Conservation (phyloP, 257 asterid genomes). For the Solanum bulbocastanum region DNA sequence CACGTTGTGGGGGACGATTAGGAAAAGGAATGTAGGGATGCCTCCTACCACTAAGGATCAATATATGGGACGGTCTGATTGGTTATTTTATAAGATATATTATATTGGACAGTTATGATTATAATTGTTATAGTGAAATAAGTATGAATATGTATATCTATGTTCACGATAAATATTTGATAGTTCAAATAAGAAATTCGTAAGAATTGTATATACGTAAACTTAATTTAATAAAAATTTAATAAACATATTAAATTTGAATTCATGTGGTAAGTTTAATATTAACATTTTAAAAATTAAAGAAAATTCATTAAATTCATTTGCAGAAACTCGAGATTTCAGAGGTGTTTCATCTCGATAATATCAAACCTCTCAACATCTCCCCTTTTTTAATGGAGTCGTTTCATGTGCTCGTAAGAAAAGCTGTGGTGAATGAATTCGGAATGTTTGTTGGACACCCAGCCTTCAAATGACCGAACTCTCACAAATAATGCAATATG, state of each 20-base stretch:
- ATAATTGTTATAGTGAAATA: background rate
- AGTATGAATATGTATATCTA: fast-evolving
- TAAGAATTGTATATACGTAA: too few species aligned
- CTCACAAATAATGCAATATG: too few species aligned
- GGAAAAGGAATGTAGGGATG: background rate
- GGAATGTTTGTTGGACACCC: background rate
- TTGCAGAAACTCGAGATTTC: too few species aligned
- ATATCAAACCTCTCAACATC: background rate
- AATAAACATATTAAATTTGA: too few species aligned
- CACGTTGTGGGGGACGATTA: background rate
- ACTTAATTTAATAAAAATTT: too few species aligned
- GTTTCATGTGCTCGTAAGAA: background rate
- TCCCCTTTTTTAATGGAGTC: background rate
- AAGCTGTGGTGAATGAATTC: too few species aligned
- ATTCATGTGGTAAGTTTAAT: too few species aligned
- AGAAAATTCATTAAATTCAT: too few species aligned
- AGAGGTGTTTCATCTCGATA: too few species aligned
- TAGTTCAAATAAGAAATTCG: background rate
- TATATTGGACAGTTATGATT: fast-evolving
- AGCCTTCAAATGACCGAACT: background rate
- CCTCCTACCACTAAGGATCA: background rate
- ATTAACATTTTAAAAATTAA: too few species aligned
- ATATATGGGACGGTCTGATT: fast-evolving
- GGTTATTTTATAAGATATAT: background rate
- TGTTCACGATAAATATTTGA: too few species aligned